Evolutionary conservation across 805 yeast species (phyloP).

Genomic region (Barnettozyma wickerhamii): DNA sequence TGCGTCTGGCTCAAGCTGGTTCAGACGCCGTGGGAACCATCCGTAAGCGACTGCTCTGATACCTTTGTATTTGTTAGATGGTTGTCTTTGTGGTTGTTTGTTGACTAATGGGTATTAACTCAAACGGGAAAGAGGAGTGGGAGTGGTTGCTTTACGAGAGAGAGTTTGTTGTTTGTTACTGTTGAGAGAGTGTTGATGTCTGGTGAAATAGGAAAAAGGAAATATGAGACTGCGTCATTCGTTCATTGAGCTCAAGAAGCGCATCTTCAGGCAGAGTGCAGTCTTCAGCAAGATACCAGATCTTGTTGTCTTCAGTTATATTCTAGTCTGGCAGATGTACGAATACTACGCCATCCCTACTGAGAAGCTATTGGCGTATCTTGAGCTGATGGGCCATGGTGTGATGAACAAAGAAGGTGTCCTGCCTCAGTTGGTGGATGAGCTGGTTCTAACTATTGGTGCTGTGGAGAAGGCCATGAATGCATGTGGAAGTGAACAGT

Average conservation of each 20-base stretch:
- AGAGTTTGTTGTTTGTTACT: neutral
- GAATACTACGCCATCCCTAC: conserved; percentile 1
- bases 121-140: neutral
- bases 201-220: neutral
- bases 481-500: neutral
- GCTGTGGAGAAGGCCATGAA: neutral
- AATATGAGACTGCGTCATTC: conserved; percentile 1
- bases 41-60: no score
- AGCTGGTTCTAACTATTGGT: neutral
- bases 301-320: neutral
- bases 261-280: neutral
- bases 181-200: neutral
- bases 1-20: conserved; percentile 8
- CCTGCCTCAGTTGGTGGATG: neutral
- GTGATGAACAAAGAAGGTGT: neutral
- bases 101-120: conserved; percentile 6
- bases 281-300: neutral
- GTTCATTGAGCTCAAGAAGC: neutral
- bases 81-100: neutral
- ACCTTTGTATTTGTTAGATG: no score
- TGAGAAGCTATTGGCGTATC: neutral
- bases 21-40: conserved; percentile 7
- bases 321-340: conserved; percentile 3
- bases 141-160: neutral
- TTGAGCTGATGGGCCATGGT: neutral